A percentile compares a stretch with the other conserved stretches of the same genome.
These are phyloP conservation scores for Yamadazyma sp. DNA, from an alignment of 1,139 yeast species.

Conservation along the genomic window DNA sequence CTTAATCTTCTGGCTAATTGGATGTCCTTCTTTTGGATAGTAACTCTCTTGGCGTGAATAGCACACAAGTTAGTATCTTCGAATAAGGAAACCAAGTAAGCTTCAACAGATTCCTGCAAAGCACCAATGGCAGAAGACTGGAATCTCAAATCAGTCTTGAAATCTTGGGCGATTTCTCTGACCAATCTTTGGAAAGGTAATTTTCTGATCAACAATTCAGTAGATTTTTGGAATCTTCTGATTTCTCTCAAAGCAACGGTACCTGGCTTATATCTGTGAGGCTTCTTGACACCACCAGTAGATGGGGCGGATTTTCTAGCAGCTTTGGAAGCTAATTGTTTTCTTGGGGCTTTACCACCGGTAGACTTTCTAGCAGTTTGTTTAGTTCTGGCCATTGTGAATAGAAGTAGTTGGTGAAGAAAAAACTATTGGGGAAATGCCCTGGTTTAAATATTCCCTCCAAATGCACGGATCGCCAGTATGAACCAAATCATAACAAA, in stretches of 20 bases:
- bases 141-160: conserved; percentile 97
- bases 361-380: conserved; percentile 99
- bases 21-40: conserved; percentile 98
- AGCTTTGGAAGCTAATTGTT: conserved; percentile 98
- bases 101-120: conserved; percentile 98
- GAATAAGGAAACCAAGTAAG: conserved; percentile 84
- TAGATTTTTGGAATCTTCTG: conserved; percentile 98
- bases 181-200: conserved; percentile 98
- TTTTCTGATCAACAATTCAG: conserved; percentile 95
- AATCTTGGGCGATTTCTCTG: conserved; percentile 97
- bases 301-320: conserved; percentile 98
- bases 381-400: conserved; percentile 91
- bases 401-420: conserved; percentile 4
- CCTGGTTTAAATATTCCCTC: conserved; percentile 4
- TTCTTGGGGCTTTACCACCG: conserved; percentile 99
- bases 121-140: conserved; percentile 99
- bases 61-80: conserved; percentile 99
- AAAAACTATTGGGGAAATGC: conserved; percentile 3
- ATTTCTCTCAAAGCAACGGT: conserved; percentile 99
- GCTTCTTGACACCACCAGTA: conserved; percentile 99
- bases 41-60: conserved; percentile 98
- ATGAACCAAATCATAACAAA: too few relatives aligned
- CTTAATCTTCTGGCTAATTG: conserved; percentile 99
- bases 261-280: conserved; percentile 99
- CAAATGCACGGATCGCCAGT: too few relatives aligned